Conservation (phyloP, 2,329 filamentous ascomycete genomes). For the Claviceps paspali region DNA sequence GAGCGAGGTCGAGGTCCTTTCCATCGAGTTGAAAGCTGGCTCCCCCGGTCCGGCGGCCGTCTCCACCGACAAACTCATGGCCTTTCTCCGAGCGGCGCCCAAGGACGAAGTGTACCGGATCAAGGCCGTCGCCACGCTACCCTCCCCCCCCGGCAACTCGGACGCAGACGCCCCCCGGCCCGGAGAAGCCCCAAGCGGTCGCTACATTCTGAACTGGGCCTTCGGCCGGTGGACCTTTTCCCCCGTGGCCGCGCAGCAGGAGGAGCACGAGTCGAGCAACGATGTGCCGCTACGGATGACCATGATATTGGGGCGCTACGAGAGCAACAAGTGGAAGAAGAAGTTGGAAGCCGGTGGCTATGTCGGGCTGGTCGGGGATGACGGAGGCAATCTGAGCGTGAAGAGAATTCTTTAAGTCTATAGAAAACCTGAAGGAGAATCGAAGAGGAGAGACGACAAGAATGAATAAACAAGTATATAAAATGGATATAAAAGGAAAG, state of each 20-base stretch:
- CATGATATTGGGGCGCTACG: slow-evolving; percentile 56
- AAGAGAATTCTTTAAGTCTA: slow-evolving; percentile 29
- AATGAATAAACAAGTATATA: not conserved
- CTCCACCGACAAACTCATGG: slow-evolving; percentile 46
- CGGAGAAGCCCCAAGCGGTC: slow-evolving; percentile 18
- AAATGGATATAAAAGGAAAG: no score
- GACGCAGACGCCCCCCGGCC: slow-evolving; percentile 28
- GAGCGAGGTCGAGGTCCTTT: slow-evolving; percentile 84
- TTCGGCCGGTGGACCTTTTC: slow-evolving; percentile 94
- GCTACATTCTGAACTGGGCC: slow-evolving; percentile 95
- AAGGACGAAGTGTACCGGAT: slow-evolving; percentile 96
- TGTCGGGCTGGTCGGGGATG: slow-evolving; percentile 31
- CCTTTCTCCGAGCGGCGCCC: slow-evolving; percentile 55
- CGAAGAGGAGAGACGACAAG: not conserved
- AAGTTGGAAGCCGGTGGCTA: slow-evolving; percentile 45
- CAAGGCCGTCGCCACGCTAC: slow-evolving; percentile 50
- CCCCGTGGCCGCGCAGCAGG: slow-evolving; percentile 24
- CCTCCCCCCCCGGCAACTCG: slow-evolving; percentile 31
- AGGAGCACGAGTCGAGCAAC: slow-evolving; percentile 39
- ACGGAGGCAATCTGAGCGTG: slow-evolving; percentile 35
- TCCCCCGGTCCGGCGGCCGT: slow-evolving; percentile 22
- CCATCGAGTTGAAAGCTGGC: slow-evolving; percentile 47
- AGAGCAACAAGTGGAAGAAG: slow-evolving; percentile 65
- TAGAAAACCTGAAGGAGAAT: no score
- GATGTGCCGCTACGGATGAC: slow-evolving; percentile 53